Evolutionary conservation across 345 rosid genomes (phyloP), one percentile per base, ranked within the genome.

Genomic region (Turnera subulata): DNA sequence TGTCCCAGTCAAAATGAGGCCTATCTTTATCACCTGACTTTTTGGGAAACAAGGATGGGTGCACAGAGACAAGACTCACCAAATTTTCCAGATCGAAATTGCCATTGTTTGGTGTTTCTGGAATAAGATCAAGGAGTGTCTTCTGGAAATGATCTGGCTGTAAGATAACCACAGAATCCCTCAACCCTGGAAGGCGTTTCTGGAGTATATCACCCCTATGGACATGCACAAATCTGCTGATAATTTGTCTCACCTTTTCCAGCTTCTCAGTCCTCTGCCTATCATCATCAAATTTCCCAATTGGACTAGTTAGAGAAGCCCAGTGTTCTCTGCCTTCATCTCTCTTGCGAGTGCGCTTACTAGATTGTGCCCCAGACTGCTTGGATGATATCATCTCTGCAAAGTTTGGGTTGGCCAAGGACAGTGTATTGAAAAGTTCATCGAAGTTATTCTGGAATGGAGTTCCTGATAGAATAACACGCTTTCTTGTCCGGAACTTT

Each of bases 381-480:
- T 14, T 23, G 40, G 23, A 21, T 0, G 63, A 9, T 1, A 63
- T 40, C 26, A 6, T 25, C 2, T 64, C 74, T 20, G 58, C 50
- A 32, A 79, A 73, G 33, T 71, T 69, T 6, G 85, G 91, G 15
- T 79, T 72, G 32, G 72, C 80, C 70, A 89, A 62, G 66, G 67
- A 63, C 33, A 89, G 57, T 15, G 81, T 78, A 53, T 84, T 89
- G 20, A 56, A 80, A 11, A 89, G 83, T 69, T 89, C 95, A 45
- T 65, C 76, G 42, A 79, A 86, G 48, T 86, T 89, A 29, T 89
- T 89, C 73, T 89, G 96, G 58, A 89, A 89, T 0, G 89, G 89
- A 24, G 96, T 89, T 48, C 96, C 96, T 0, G 96, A 89, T 29
- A 89, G 87, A 54, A 86, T 79, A 32, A 89, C 75, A 14, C 85